A percentile compares a stretch with the other conserved stretches of the same genome.
Evolutionary conservation across 495 filamentous ascomycete species (phyloP).

Genomic region (Penicillium taxi): DNA sequence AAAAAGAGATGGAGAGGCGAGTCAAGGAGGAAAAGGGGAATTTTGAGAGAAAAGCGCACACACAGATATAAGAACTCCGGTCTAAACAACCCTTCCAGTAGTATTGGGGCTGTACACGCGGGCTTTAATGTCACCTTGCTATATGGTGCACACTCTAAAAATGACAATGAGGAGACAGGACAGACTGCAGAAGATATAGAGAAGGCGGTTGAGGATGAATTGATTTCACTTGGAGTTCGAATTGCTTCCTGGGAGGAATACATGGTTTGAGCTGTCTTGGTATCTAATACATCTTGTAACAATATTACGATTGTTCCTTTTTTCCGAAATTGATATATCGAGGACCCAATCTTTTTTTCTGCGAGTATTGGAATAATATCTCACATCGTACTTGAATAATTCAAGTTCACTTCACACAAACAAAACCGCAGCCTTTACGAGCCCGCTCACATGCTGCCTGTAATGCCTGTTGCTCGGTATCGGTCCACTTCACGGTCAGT

Average conservation of each 20-base stretch:
- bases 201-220: background rate
- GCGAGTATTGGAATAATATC: background rate
- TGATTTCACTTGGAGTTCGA: background rate
- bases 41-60: background rate
- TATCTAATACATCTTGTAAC: no score
- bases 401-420: slow-evolving; percentile 58
- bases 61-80: no score
- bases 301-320: no score
- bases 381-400: background rate
- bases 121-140: slow-evolving; percentile 1
- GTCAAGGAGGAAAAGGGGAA: slow-evolving; percentile 3
- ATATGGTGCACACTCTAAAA: slow-evolving; percentile 1
- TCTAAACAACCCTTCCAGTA: no score
- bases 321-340: no score
- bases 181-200: slow-evolving; percentile 2
- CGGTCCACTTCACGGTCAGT: slow-evolving; percentile 83
- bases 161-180: background rate
- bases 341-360: no score
- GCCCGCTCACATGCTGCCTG: slow-evolving; percentile 61
- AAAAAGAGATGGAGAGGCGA: background rate
- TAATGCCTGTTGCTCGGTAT: slow-evolving; percentile 72
- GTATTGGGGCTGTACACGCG: background rate
- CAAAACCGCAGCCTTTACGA: slow-evolving; percentile 71
- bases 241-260: slow-evolving; percentile 1
- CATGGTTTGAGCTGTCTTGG: background rate